Percentiles rank a stretch among this genome's conserved stretches.
These are phyloP conservation scores for Orbilia quercus DNA, from an alignment of 2,329 filamentous ascomycete genomes.

Conservation along the genomic window DNA sequence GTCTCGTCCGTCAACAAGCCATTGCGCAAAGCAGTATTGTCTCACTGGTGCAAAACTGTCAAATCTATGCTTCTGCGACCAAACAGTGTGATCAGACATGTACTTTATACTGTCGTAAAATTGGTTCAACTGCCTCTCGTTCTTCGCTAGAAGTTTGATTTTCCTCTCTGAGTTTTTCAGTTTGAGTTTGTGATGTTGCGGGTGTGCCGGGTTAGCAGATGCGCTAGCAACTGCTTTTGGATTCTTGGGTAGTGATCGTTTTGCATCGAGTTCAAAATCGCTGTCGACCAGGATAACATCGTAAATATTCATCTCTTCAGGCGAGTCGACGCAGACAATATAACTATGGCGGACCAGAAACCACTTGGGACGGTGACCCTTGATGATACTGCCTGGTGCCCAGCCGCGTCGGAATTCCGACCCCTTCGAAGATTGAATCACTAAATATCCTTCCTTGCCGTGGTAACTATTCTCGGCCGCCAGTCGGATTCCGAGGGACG, in stretches of 20 bases:
- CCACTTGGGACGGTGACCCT: constrained; percentile 91
- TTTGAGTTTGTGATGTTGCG: constrained; percentile 84
- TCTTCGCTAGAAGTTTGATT: constrained; percentile 88
- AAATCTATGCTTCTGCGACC: constrained; percentile 86
- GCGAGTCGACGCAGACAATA: constrained; percentile 96
- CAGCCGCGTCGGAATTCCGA: constrained; percentile 85
- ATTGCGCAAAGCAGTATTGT: constrained; percentile 87
- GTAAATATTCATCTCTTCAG: constrained; percentile 98
- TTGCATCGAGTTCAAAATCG: constrained; percentile 83
- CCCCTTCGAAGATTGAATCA: constrained; percentile 91
- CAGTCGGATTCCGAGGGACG: constrained; percentile 89
- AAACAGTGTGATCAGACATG: constrained; percentile 84
- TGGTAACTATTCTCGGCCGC: constrained; percentile 97
- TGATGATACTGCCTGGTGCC: constrained; percentile 80
- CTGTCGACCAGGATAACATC: constrained; percentile 97
- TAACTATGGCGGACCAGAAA: constrained; percentile 98
- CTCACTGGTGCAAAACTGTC: constrained; percentile 93
- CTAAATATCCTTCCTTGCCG: constrained; percentile 93
- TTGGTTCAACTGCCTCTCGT: constrained; percentile 87
- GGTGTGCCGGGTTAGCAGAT: constrained; percentile 67
- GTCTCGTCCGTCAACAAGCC: constrained; percentile 95
- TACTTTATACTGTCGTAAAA: constrained; percentile 92
- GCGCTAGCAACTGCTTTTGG: constrained; percentile 73
- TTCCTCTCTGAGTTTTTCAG: constrained; percentile 92
- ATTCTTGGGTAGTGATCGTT: constrained; percentile 68